Conservation (phyloP, 2,329 filamentous ascomycete genomes). For the Talaromyces sp. region DNA sequence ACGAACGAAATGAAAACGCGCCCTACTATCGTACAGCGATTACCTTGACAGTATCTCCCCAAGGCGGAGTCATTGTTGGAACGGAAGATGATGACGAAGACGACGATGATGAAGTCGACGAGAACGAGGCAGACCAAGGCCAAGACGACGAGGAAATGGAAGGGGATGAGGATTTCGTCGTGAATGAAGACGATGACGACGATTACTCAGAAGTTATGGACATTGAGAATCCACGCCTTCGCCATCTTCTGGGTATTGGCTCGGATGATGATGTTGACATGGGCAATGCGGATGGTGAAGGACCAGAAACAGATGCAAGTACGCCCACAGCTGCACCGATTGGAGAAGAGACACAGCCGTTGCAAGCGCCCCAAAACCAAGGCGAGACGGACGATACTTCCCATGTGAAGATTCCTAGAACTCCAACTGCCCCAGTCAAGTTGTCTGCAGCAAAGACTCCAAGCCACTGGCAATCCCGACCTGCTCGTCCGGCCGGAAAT, state of each 20-base stretch:
- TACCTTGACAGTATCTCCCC: constrained; percentile 40
- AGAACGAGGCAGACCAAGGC: constrained; percentile 34
- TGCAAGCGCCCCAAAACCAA: constrained; percentile 50
- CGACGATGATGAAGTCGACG: constrained; percentile 42
- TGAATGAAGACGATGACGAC: constrained; percentile 46
- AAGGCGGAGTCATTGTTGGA: constrained; percentile 43
- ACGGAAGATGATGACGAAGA: constrained; percentile 48
- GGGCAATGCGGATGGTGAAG: constrained; percentile 58
- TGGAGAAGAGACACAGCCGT: constrained; percentile 65
- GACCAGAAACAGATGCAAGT: constrained; percentile 69
- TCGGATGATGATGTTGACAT: constrained; percentile 49
- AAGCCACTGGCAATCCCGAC: constrained; percentile 82
- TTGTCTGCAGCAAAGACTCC: constrained; percentile 51
- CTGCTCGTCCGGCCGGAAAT: constrained; percentile 63
- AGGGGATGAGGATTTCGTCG: constrained; percentile 27
- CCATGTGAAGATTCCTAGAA: constrained; percentile 71
- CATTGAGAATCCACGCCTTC: constrained; percentile 24
- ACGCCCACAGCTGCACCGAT: constrained; percentile 76
- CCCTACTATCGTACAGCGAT: constrained; percentile 35
- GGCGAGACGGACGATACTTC: constrained; percentile 22
- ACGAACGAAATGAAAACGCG: constrained; percentile 60
- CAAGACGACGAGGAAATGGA: constrained; percentile 21
- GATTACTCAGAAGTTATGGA: constrained; percentile 45
- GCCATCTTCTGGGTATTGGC: constrained; percentile 31
- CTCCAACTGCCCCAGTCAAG: constrained; percentile 57